These are phyloP conservation scores for Wickerhamomyces queroliae DNA, from an alignment of 805 yeast genomes.

Conservation along the genomic window DNA sequence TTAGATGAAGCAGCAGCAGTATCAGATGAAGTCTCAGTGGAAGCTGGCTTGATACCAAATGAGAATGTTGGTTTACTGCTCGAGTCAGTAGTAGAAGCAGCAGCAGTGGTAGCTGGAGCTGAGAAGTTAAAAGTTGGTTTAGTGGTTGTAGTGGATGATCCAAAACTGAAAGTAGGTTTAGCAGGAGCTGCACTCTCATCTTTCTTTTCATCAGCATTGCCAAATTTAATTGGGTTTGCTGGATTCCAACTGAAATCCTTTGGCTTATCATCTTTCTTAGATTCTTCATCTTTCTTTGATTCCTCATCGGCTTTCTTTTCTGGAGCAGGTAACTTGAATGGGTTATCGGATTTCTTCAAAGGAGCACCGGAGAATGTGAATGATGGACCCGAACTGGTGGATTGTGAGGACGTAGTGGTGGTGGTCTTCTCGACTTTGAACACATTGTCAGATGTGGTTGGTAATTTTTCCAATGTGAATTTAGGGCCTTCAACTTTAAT, in stretches of 20 bases:
- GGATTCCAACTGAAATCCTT: constrained; percentile 21
- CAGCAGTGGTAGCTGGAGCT: constrained; percentile 1
- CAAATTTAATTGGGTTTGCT: constrained; percentile 13
- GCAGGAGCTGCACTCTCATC: constrained; percentile 1
- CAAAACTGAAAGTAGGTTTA: constrained; percentile 21
- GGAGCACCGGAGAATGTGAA: constrained; percentile 29
- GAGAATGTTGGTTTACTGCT: constrained; percentile 21
- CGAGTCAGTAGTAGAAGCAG: too few species aligned
- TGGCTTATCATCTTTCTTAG: constrained; percentile 4
- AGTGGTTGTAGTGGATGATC: too few species aligned
- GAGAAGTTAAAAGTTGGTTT: constrained; percentile 25
- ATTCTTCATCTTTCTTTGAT: constrained; percentile 4
- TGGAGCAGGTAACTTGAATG: constrained; percentile 25
- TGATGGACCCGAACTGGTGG: constrained; percentile 32
- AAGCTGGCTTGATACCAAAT: constrained; percentile 14
- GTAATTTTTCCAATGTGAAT: constrained; percentile 43
- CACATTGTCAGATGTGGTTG: constrained; percentile 42
- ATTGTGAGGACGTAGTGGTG: constrained; percentile 11
- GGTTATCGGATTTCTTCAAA: constrained; percentile 24
- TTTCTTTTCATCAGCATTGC: constrained; percentile 2
- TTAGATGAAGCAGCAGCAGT: constrained; percentile 4
- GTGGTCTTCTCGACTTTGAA: constrained; percentile 35
- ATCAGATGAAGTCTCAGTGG: not conserved
- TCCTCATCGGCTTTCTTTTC: constrained; percentile 3
- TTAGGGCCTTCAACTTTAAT: constrained; percentile 69